Base-by-base conservation (phyloP, 257 asterid species). In the Solanum pimpinellifolium region DNA sequence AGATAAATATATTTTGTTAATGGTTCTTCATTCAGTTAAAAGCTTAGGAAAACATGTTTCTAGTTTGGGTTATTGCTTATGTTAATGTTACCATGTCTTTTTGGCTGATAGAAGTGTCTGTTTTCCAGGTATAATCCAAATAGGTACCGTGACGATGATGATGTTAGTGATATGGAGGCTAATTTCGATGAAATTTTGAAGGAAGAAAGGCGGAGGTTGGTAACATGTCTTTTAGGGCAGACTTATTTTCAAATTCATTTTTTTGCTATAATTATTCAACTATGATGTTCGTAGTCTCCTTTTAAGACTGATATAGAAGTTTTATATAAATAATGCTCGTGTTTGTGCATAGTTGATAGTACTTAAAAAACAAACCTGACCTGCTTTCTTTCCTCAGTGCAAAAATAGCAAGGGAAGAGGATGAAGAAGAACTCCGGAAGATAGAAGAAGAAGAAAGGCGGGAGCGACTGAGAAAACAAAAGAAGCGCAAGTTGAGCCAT, bases 141-240 rank as follows among this genome's bases (percentile, higher is more conserved):
- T 39, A 90, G 88, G 84, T 94, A 88, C 75, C 86, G 27, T 20
- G 97, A 95, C 47, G 94, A 87, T 14, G 96, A 91, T 18, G 98
- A 94, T 89, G 98, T 73, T 88, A 93, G 97, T 86, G 93, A 95
- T 90, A 97, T 97, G 99, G 98, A 93, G 89, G 98, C 98, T 72
- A 89, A 87, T 88, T 97, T 93, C 73, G 93, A 94, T 33, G 93
- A 93, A 77, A 94, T 97, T 25, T 25, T 84, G 93, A 86, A 60
- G 90, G 99, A 97, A 90, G 99, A 97, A 91, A 88, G 85, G 44
- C 91, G 89, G 60, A 97, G 99, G 99, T 97, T 44, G 90, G 95
- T 91, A 59, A 82, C 69, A 20, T 46, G 69, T 85, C 80, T 70
- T 14, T 42, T 8, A 25, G 35, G 23, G 75, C 16, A 56, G 59